Evolutionary conservation across 2,329 filamentous ascomycete species (phyloP).

Genomic region (Pseudogymnoascus sp.): DNA sequence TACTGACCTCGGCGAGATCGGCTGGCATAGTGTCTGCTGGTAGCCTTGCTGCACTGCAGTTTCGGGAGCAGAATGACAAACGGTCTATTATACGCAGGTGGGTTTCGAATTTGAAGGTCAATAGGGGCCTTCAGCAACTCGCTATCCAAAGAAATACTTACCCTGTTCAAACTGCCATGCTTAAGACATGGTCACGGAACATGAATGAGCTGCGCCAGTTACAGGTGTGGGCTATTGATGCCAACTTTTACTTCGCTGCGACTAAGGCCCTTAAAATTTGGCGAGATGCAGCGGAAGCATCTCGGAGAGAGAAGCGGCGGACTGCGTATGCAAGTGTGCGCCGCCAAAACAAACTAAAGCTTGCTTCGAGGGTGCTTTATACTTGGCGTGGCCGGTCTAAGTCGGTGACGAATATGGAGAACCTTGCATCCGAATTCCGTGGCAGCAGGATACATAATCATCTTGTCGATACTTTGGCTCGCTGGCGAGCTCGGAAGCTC

Average conservation of each 20-base stretch:
- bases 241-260: constrained; percentile 26
- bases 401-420: constrained; percentile 23
- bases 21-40: constrained; percentile 20
- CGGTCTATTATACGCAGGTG: constrained; percentile 21
- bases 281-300: constrained; percentile 23
- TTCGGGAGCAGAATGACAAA: constrained; percentile 20
- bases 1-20: constrained; percentile 31
- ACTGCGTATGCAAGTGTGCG: constrained; percentile 26
- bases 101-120: constrained; percentile 19
- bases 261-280: constrained; percentile 25
- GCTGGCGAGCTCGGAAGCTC: constrained; percentile 25
- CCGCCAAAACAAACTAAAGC: constrained; percentile 25
- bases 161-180: constrained; percentile 16
- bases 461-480: constrained; percentile 27
- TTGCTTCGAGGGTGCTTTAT: constrained; percentile 22
- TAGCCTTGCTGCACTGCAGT: constrained; percentile 22
- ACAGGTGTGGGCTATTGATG: constrained; percentile 22
- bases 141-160: constrained; percentile 20
- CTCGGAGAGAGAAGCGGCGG: constrained; percentile 27
- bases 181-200: constrained; percentile 21
- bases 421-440: constrained; percentile 21
- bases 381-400: constrained; percentile 23
- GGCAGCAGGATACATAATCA: constrained; percentile 23
- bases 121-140: constrained; percentile 17
- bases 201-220: constrained; percentile 20